These are phyloP conservation scores for Mycena venus DNA, from an alignment of 768 basidiomycete species.

Conservation along the genomic window DNA sequence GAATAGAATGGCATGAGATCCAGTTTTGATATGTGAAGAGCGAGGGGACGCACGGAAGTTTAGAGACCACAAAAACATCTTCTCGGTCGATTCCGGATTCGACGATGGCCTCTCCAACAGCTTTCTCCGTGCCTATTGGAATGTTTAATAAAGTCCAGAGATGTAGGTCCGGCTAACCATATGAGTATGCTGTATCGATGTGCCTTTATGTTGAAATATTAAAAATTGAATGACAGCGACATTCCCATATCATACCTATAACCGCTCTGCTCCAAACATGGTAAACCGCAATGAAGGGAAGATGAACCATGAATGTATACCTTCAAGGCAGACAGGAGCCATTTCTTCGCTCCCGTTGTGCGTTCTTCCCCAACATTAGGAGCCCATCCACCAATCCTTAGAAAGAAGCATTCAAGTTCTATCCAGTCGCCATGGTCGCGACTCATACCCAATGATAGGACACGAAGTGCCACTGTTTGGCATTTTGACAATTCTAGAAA, in stretches of 20 bases:
- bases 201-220: conserved; percentile 28
- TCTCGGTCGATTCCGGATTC: conserved; percentile 51
- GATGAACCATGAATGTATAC: conserved; percentile 14
- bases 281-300: background rate
- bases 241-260: conserved; percentile 16
- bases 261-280: conserved; percentile 10
- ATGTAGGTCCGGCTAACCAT: conserved; percentile 24
- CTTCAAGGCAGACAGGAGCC: conserved; percentile 47
- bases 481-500: conserved; percentile 21
- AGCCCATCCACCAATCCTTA: conserved; percentile 31
- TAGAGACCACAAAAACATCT: conserved; percentile 58
- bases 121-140: conserved; percentile 45
- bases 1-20: background rate
- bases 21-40: background rate
- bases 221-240: background rate
- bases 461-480: conserved; percentile 27
- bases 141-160: background rate
- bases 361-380: conserved; percentile 31
- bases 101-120: conserved; percentile 52
- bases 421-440: background rate
- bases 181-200: conserved; percentile 38
- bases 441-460: conserved; percentile 31
- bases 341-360: conserved; percentile 37
- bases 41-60: conserved; percentile 44
- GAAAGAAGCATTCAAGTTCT: background rate